phyloP scores from a whole-genome alignment of 176 grass and related monocot genomes.

The Melocanna baccifera region DNA sequence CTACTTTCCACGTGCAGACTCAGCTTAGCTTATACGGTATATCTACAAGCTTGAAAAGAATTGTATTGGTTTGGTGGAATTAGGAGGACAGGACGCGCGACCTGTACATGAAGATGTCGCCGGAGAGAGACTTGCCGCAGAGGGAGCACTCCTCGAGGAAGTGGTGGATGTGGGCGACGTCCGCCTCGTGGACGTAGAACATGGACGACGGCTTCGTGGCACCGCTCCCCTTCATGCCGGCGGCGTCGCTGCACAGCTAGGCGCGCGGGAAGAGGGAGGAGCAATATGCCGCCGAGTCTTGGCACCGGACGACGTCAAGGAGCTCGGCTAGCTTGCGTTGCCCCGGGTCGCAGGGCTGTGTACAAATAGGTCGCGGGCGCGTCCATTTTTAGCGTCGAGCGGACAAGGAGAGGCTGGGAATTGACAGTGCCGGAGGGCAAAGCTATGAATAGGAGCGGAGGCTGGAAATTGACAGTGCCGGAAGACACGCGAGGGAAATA shows the following conservation, averaged over 20 bases:
- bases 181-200: constrained; percentile 58
- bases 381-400: constrained; percentile 31
- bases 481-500: not conserved
- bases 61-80: not conserved
- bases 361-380: constrained; percentile 26
- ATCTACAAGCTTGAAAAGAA: not conserved
- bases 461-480: not conserved
- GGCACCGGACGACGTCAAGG: constrained; percentile 34
- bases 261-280: constrained; percentile 37
- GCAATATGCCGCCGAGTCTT: constrained; percentile 40
- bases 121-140: constrained; percentile 53
- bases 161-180: constrained; percentile 39
- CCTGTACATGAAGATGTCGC: constrained; percentile 77
- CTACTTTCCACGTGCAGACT: not conserved
- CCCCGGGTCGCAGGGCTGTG: not conserved
- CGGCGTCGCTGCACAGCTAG: constrained; percentile 9
- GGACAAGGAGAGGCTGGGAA: constrained; percentile 23
- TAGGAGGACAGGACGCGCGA: not conserved
- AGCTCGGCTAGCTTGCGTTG: constrained; percentile 22
- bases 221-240: constrained; percentile 44
- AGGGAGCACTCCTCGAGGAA: constrained; percentile 62
- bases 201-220: constrained; percentile 49
- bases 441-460: constrained; percentile 6
- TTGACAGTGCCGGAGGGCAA: not conserved
- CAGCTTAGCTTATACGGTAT: not conserved